Base-by-base conservation (phyloP, 2,329 filamentous ascomycete species). In the Cladobotryum protrusum region DNA sequence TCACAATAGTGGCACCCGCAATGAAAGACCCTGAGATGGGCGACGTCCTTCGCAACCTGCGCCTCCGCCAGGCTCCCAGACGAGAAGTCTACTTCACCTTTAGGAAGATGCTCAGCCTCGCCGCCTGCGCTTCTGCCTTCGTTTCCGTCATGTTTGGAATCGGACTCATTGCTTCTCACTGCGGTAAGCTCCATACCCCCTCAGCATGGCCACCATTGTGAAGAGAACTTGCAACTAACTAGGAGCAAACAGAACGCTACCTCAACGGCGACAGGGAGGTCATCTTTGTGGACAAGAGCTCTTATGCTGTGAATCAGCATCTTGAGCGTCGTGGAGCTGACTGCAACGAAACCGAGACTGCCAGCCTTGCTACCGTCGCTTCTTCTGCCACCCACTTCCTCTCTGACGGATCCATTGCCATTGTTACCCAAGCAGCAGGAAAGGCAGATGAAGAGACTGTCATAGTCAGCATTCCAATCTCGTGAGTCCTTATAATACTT, bases 381-480 rank as follows among this genome's bases (percentile, higher is more conserved):
- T 50, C 56, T 17, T 53, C 51, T 39, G 50, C 48, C 39, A 54
- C 54, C 3, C 54, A 49, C 8, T 49, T 53, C 49, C 52, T 54
- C 17, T 43, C 44, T 12, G 41, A 42, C 18, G 51, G 43, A 20
- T 45, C 50, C 13, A 33, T 52, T 41, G 47, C 50, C 19, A 29
- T 47, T 18, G 43, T 47, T 4, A 50, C 39, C 11, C 47, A 52
- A 33, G 14, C 44, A 2, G 32, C 20, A 14, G 37, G 19, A 35
- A 43, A 4, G 17, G 17, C 39, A 7, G 43, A 42, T 19, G 39
- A 17, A n/a, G 17, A 12, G 32, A 20, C 36, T 41, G 44, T 40
- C 32, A 43, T 54, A 33, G 54, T 62, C 49, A 63, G 58, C 42
- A 58, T 67, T 19, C 65, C 67, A 1, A 59, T 69, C 53, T 66